Percentiles rank a stretch among this genome's conserved stretches.
Evolutionary conservation across 192 early-diverging fungal species (phyloP).

Genomic region (Linnemannia exigua): DNA sequence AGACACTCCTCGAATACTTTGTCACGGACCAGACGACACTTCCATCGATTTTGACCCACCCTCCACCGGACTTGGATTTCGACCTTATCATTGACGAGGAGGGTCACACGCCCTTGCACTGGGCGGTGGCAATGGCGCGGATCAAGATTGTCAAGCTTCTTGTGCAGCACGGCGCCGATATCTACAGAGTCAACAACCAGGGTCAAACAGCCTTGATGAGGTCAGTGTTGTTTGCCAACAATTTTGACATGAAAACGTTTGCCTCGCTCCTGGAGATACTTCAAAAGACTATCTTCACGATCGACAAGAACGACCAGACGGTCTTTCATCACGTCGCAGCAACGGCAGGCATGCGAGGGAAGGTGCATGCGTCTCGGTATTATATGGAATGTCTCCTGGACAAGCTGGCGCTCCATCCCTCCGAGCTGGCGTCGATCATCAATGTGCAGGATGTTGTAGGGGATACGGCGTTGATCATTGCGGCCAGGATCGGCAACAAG

Average conservation of each 20-base stretch:
- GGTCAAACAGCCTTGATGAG: conserved; percentile 95
- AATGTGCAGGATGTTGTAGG: conserved; percentile 87
- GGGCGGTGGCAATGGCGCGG: conserved; percentile 93
- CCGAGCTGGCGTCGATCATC: conserved; percentile 82
- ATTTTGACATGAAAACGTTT: conserved; percentile 88
- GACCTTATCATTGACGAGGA: conserved; percentile 94
- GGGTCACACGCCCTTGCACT: conserved; percentile 95
- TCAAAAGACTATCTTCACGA: conserved; percentile 78
- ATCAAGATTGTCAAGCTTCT: conserved; percentile 81
- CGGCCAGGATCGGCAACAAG: conserved; percentile 69
- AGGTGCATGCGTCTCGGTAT: conserved; percentile 82
- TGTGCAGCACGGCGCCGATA: conserved; percentile 81
- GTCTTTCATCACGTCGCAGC: conserved; percentile 93
- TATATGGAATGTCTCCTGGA: conserved; percentile 92
- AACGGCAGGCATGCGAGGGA: conserved; percentile 77
- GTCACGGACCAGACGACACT: conserved; percentile 60
- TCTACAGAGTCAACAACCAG: conserved; percentile 78
- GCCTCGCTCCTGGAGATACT: conserved; percentile 79
- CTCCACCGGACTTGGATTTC: conserved; percentile 80
- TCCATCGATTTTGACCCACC: conserved; percentile 67
- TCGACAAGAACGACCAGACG: conserved; percentile 85
- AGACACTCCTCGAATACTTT: conserved; percentile 54
- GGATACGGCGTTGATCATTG: conserved; percentile 82
- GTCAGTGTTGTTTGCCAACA: conserved; percentile 90
- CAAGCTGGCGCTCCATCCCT: conserved; percentile 73